phyloP scores from a whole-genome alignment of 768 basidiomycete species.

The Rhodosporidiobolus sp. region DNA sequence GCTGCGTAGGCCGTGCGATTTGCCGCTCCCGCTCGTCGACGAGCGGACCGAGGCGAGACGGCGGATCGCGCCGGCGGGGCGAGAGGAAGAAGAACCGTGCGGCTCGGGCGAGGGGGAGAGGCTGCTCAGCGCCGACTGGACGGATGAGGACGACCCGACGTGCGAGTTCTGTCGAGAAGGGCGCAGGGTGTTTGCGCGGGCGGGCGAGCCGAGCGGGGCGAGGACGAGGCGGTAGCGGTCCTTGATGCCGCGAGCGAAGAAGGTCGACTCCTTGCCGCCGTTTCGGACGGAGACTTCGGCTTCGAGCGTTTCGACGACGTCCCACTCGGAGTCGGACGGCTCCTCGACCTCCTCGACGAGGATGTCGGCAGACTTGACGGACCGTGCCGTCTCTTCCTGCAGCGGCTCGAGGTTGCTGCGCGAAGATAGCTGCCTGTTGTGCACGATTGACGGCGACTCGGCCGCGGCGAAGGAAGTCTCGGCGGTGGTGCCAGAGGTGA shows the following conservation, averaged over 20 bases:
- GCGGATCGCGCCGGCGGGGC: conserved; percentile 14
- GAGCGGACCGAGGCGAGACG: conserved; percentile 25
- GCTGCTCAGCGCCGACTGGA: neutral
- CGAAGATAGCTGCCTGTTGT: conserved; percentile 5
- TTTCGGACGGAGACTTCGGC: conserved; percentile 80
- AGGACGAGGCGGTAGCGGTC: conserved; percentile 68
- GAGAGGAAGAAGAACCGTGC: conserved; percentile 4
- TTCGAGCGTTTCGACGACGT: conserved; percentile 66
- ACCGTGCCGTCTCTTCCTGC: neutral
- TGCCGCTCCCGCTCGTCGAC: conserved; percentile 5
- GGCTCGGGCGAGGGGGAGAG: conserved; percentile 10
- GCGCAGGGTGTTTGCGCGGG: neutral
- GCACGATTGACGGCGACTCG: conserved; percentile 37
- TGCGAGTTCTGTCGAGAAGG: conserved; percentile 1
- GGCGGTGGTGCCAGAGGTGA: conserved; percentile 54
- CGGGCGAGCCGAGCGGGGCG: conserved; percentile 11
- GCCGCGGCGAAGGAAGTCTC: conserved; percentile 53
- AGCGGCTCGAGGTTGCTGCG: conserved; percentile 25
- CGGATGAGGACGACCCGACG: conserved; percentile 13
- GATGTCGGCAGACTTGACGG: neutral
- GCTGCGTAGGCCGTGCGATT: too few species aligned
- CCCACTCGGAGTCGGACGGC: conserved; percentile 68
- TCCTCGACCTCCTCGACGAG: conserved; percentile 56
- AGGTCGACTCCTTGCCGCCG: conserved; percentile 62
- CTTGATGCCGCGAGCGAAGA: conserved; percentile 87